A percentile compares a stretch with the other conserved stretches of the same genome.
phyloP scores from a whole-genome alignment of 2,329 filamentous ascomycete genomes.

The Colletotrichum euphorbiae region DNA sequence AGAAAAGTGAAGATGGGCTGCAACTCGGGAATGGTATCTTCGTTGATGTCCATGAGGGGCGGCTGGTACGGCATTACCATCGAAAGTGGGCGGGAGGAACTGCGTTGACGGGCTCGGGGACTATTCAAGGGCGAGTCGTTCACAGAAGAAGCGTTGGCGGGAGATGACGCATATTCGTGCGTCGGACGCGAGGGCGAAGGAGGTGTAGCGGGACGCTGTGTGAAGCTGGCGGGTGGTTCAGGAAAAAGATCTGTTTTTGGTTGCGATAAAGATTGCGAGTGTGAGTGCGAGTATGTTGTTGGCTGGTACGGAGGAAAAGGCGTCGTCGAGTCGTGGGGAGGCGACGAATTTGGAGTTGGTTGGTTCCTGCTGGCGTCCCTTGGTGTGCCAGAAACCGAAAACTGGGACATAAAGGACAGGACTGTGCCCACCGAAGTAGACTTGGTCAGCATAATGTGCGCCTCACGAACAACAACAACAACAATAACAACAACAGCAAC shows the following conservation, averaged over 20 bases:
- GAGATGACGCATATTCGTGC: slow-evolving; percentile 55
- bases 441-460: slow-evolving; percentile 38
- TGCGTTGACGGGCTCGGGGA: slow-evolving; percentile 58
- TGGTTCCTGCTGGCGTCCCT: slow-evolving; percentile 52
- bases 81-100: slow-evolving; percentile 78
- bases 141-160: slow-evolving; percentile 56
- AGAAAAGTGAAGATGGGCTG: slow-evolving; percentile 94
- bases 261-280: background rate
- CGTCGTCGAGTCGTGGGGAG: slow-evolving; percentile 50
- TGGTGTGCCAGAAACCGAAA: slow-evolving; percentile 72
- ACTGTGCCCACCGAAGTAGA: slow-evolving; percentile 62
- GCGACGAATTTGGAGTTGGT: slow-evolving; percentile 59
- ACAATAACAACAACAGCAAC: slow-evolving; percentile 9
- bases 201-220: slow-evolving; percentile 53
- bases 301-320: slow-evolving; percentile 41
- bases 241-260: slow-evolving; percentile 35
- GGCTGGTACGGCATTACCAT: slow-evolving; percentile 90
- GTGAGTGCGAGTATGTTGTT: background rate
- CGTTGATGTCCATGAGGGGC: slow-evolving; percentile 84
- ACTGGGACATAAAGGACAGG: slow-evolving; percentile 88
- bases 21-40: slow-evolving; percentile 91
- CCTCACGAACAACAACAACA: slow-evolving; percentile 12
- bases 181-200: slow-evolving; percentile 41
- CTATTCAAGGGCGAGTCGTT: slow-evolving; percentile 57
- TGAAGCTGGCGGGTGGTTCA: slow-evolving; percentile 31